Evolutionary conservation across 768 basidiomycete species (phyloP), one percentile per base, ranked within the genome.

Genomic region (Tricholoma flavovirens): DNA sequence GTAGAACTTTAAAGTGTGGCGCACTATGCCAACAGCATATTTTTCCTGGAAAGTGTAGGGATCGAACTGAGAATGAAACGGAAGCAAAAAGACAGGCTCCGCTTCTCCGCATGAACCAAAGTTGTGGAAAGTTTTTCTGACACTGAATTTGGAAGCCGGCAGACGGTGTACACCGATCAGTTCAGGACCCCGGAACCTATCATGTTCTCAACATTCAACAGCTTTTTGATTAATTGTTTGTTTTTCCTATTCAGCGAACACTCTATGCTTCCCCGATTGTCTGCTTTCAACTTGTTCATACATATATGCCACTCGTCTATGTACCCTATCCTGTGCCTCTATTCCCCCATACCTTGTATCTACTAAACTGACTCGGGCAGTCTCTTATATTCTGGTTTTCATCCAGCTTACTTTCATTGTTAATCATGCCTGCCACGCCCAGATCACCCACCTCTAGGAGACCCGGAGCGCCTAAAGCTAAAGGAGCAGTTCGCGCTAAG

Each of bases 401-500:
- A 35, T 49, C 58, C 62, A 62, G 61, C 52, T 38, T 50, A 53
- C 29, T n/a, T 53, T 45, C 51, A 38, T 15, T 53, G 56, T 42
- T 48, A 45, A 49, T 55, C 46, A 75, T 75, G 73, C 75, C 76
- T 45, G 70, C 76, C 5, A 64, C 69, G 2, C 73, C 77, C 32
- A 80, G 77, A 67, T 70, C 73, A 17, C 68, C 77, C 51, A 66
- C 69, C 33, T 35, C 72, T 56, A 75, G 76, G 70, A 79, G 75
- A 61, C 55, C 67, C 69, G 81, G 81, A 64, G 75, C 80, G 67
- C 79, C 84, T 59, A 90, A 90, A 69, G 78, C 83, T 59, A 92
- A 90, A 77, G 89, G 87, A 68, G 85, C 87, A 54, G 82, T 86
- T 26, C 85, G 90, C 67, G 90, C 89, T 54, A 92, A 92, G 80